These are phyloP conservation scores for Globisporangium echinulatum DNA, from an alignment of 352 stramenopile species.

Conservation along the genomic window DNA sequence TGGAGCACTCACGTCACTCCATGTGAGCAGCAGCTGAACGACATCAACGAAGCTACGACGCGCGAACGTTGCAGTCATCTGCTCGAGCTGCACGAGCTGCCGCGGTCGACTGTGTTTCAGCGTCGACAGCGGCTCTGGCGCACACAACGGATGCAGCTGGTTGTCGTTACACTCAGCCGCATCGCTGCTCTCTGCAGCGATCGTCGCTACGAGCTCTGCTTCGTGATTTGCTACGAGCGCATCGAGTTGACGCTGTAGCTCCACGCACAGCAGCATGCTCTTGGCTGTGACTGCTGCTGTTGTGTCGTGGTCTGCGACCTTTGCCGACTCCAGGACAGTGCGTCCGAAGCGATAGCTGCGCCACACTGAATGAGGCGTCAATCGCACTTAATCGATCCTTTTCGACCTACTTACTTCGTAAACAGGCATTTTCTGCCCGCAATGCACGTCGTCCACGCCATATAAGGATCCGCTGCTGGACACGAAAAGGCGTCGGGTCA, in stretches of 20 bases:
- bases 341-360: too few species aligned
- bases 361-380: too few species aligned
- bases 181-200: neutral
- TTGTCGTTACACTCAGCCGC: neutral
- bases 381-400: too few species aligned
- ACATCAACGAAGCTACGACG: slow-evolving; percentile 1
- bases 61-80: slow-evolving; percentile 15
- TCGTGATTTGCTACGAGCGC: slow-evolving; percentile 45
- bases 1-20: neutral
- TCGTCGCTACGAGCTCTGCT: neutral
- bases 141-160: slow-evolving; percentile 6
- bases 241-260: slow-evolving; percentile 56
- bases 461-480: neutral
- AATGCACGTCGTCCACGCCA: too few species aligned
- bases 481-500: neutral
- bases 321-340: too few species aligned
- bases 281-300: neutral
- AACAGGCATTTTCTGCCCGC: too few species aligned
- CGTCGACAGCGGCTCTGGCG: neutral
- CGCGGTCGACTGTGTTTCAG: neutral
- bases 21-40: slow-evolving; percentile 8
- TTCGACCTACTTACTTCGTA: too few species aligned
- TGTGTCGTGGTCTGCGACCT: neutral
- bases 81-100: slow-evolving; percentile 18
- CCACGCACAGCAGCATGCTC: slow-evolving; percentile 17